Evolutionary conservation across 305 asterid genomes (phyloP).

Genomic region (Fraxinus latifolia): DNA sequence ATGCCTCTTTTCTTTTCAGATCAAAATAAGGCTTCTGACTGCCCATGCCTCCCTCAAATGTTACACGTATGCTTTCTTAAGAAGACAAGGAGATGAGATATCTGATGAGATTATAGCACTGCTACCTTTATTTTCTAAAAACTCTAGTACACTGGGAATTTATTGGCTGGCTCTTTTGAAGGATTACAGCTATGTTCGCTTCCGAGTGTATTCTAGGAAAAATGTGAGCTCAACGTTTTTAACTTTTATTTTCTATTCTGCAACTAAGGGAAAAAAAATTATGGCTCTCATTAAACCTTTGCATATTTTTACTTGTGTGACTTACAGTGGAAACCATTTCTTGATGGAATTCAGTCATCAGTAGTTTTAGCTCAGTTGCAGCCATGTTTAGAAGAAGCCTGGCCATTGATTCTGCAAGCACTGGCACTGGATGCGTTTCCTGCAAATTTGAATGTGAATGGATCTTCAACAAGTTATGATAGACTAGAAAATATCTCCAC

Average conservation of each 20-base stretch:
- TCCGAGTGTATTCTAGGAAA: constrained; percentile 52
- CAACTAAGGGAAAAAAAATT: constrained; percentile 15
- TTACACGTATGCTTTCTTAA: constrained; percentile 71
- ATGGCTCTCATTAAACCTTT: constrained; percentile 19
- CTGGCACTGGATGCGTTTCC: constrained; percentile 92
- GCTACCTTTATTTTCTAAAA: constrained; percentile 77
- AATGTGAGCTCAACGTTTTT: constrained; percentile 56
- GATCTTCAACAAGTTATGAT: constrained; percentile 43
- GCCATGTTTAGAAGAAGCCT: constrained; percentile 94
- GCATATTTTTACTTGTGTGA: constrained; percentile 24
- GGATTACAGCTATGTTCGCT: constrained; percentile 73
- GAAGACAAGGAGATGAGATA: constrained; percentile 60
- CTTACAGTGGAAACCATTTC: constrained; percentile 93
- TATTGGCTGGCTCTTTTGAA: constrained; percentile 89
- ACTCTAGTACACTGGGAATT: constrained; percentile 68
- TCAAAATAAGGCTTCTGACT: constrained; percentile 88
- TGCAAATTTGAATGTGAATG: constrained; percentile 39
- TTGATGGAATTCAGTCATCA: constrained; percentile 90
- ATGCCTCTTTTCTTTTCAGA: constrained; percentile 40
- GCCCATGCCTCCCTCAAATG: constrained; percentile 98
- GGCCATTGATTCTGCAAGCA: constrained; percentile 94
- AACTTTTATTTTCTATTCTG: constrained; percentile 13
- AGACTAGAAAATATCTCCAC: constrained; percentile 46
- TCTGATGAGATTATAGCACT: constrained; percentile 75
- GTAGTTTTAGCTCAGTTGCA: constrained; percentile 69